Percentiles rank a stretch among this genome's conserved stretches.
Evolutionary conservation across 768 basidiomycete genomes (phyloP).

Genomic region (Tricholomella constricta): DNA sequence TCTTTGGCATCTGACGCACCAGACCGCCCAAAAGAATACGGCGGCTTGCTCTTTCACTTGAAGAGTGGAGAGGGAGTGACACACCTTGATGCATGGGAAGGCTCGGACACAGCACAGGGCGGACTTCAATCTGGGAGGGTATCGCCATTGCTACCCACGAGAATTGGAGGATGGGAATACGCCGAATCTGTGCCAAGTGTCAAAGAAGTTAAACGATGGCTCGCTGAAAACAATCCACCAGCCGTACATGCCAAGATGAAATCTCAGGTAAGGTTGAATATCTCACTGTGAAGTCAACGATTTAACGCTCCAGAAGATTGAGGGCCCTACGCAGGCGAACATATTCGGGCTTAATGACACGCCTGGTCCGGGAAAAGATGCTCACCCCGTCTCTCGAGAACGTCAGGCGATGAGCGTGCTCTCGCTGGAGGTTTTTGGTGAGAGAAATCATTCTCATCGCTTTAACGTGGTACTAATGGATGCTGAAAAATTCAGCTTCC

Average conservation of each 20-base stretch:
- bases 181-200: conserved; percentile 66
- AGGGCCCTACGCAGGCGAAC: conserved; percentile 77
- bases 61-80: conserved; percentile 62
- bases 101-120: not conserved
- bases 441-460: conserved; percentile 22
- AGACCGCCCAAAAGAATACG: conserved; percentile 70
- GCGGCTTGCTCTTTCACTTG: conserved; percentile 72
- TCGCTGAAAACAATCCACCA: conserved; percentile 35
- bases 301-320: conserved; percentile 41
- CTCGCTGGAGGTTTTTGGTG: conserved; percentile 86
- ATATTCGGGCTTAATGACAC: conserved; percentile 67
- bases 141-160: conserved; percentile 23
- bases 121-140: not conserved
- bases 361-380: conserved; percentile 29
- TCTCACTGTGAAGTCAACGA: not conserved
- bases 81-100: conserved; percentile 63
- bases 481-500: conserved; percentile 43
- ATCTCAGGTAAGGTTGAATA: conserved; percentile 47
- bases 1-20: conserved; percentile 73
- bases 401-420: conserved; percentile 77
- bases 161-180: conserved; percentile 80
- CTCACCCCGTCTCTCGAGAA: conserved; percentile 41
- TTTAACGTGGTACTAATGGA: not conserved
- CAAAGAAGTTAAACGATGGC: conserved; percentile 56
- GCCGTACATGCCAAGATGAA: conserved; percentile 3